Base-by-base conservation (phyloP, 305 asterid genomes). In the Nicotiana rustica region DNA sequence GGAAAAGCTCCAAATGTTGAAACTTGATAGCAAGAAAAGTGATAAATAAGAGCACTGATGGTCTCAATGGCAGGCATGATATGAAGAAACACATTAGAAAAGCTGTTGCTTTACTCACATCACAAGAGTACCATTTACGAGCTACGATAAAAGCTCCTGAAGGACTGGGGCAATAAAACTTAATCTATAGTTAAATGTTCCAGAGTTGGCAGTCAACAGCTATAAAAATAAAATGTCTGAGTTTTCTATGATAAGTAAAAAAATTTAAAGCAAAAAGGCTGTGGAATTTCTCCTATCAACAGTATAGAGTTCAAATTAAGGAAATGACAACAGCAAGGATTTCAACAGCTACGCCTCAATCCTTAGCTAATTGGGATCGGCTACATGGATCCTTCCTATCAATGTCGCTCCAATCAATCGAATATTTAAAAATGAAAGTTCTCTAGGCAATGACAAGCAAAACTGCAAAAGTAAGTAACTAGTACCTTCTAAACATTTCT, bases 401-500 rank as follows among this genome's bases (percentile, higher is more conserved):
- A 47, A 6, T 21, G 18, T 6, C 25, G 15, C 64, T 73, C 79
- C 64, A 25, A 9, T 21, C 79, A 47, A 47, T 21, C 17, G 21
- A 73, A 73, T 21, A 73, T 47, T 25, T 47, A 21, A 6, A 12
- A 47, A 33, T 71, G 2, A 3, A 71, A 35, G 61, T 44, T 71
- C 60, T 44, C 78, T 47, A 71, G 79, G 64, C 64, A 49, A 73
- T 13, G 79, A 73, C 8, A 1, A 73, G 79, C 64, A 73, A 38
- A 25, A 73, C 25, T 25, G 25, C 25, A 25, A 25, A 25, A 25
- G 38, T 13, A 44, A 25, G 52, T 49, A 49, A 73, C 44, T 25
- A 49, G 41, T 90, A 96, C 99, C 98, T 96, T 85, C 86, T 90
- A 87, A 93, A 90, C 99, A 96, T 94, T 88, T 87, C 97, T 61